These are phyloP conservation scores for Gloeophyllum trabeum DNA, from an alignment of 768 basidiomycete genomes.

Conservation along the genomic window DNA sequence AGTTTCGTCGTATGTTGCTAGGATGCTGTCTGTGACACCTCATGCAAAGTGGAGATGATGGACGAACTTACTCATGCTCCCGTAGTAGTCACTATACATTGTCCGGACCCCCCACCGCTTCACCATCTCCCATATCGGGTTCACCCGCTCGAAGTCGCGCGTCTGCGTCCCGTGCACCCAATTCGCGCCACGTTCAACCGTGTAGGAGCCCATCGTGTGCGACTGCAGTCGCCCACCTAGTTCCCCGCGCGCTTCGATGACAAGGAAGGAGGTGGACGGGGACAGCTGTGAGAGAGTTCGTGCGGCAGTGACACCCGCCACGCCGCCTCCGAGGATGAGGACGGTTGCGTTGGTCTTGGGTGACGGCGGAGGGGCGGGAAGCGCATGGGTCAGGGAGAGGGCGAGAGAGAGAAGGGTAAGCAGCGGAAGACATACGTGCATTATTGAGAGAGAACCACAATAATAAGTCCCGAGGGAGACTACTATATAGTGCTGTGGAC, in stretches of 20 bases:
- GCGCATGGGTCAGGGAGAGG: no score
- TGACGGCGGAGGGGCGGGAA: no score
- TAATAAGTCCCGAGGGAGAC: no score
- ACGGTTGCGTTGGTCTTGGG: slow-evolving; percentile 22
- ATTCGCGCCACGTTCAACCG: slow-evolving; percentile 48
- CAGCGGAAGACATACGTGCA: no score
- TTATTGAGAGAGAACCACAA: no score
- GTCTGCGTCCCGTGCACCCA: slow-evolving; percentile 47
- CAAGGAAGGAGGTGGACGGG: slow-evolving; percentile 44
- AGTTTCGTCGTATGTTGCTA: slow-evolving; percentile 43
- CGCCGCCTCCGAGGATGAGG: slow-evolving; percentile 56
- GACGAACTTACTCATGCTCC: slow-evolving; percentile 25
- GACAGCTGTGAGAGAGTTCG: slow-evolving; percentile 39
- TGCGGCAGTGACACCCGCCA: slow-evolving; percentile 56
- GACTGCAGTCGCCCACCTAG: slow-evolving; percentile 53
- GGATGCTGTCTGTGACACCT: background rate
- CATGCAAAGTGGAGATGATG: background rate
- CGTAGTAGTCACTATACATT: slow-evolving; percentile 30
- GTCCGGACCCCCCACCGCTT: slow-evolving; percentile 41
- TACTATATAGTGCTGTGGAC: no score
- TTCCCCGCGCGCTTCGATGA: slow-evolving; percentile 47
- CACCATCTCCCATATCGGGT: slow-evolving; percentile 50
- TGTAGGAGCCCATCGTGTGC: slow-evolving; percentile 29
- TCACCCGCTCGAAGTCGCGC: slow-evolving; percentile 31
- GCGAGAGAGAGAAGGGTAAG: no score